A percentile compares a stretch with the other conserved stretches of the same genome.
These are phyloP conservation scores for Phytophthora brassicae DNA, from an alignment of 352 stramenopile genomes.

Conservation along the genomic window DNA sequence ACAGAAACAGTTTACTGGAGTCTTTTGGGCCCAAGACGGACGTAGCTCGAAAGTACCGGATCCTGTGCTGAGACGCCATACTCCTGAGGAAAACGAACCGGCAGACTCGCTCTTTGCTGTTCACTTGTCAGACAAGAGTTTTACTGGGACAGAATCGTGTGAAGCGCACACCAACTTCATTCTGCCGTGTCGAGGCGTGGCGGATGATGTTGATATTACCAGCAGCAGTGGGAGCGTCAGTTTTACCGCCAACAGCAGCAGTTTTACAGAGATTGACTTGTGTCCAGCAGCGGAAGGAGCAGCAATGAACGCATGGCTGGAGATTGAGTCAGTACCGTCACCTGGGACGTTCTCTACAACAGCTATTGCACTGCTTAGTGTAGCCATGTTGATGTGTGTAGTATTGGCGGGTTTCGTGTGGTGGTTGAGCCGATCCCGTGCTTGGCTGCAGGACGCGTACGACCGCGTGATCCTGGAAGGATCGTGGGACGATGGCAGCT, in stretches of 20 bases:
- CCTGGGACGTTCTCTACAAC: conserved; percentile 53
- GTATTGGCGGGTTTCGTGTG: conserved; percentile 43
- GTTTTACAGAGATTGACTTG: conserved; percentile 42
- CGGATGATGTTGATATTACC: conserved; percentile 20
- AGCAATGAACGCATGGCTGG: conserved; percentile 65
- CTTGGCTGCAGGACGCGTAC: conserved; percentile 40
- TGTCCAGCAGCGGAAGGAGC: conserved; percentile 37
- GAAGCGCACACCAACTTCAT: conserved; percentile 58
- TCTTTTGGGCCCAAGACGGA: conserved; percentile 69
- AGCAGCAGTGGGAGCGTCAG: conserved; percentile 20
- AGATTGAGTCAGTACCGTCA: conserved; percentile 34
- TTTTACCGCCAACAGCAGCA: conserved; percentile 19
- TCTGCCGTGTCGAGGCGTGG: conserved; percentile 60
- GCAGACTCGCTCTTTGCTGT: conserved; percentile 56
- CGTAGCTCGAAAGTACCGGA: conserved; percentile 47
- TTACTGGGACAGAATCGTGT: conserved; percentile 53
- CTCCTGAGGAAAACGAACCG: conserved; percentile 10
- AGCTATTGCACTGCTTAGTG: conserved; percentile 48
- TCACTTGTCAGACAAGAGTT: conserved; percentile 46
- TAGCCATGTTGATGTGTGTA: conserved; percentile 42
- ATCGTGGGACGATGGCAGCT: conserved; percentile 32
- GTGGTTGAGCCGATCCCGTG: conserved; percentile 50
- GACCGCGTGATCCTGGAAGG: conserved; percentile 34
- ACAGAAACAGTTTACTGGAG: conserved; percentile 33
- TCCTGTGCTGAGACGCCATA: conserved; percentile 59